phyloP scores from a whole-genome alignment of 345 rosid species.

The Moringa oleifera region DNA sequence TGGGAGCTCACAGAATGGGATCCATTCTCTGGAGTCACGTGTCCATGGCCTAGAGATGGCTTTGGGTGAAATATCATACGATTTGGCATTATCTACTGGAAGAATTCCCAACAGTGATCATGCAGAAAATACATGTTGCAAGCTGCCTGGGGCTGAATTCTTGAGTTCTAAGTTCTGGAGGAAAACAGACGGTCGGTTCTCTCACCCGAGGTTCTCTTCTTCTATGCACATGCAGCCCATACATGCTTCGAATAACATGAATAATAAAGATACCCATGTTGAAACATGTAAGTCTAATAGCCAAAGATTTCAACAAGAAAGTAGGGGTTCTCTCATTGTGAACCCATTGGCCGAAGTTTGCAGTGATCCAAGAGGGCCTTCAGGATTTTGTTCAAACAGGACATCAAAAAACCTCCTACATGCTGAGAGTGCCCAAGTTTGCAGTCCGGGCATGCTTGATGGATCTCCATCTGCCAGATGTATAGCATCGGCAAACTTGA shows the following conservation, averaged over 20 bases:
- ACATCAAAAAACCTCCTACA: slow-evolving; percentile 22
- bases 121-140: slow-evolving; percentile 67
- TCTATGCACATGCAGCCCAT: slow-evolving; percentile 26
- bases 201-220: slow-evolving; percentile 35
- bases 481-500: slow-evolving; percentile 23
- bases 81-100: slow-evolving; percentile 57
- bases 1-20: slow-evolving; percentile 84
- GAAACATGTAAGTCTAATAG: slow-evolving; percentile 23
- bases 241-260: slow-evolving; percentile 12
- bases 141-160: slow-evolving; percentile 77
- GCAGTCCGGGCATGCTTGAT: slow-evolving; percentile 17
- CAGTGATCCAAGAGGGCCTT: slow-evolving; percentile 22
- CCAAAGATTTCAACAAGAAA: slow-evolving; percentile 26
- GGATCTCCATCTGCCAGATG: slow-evolving; percentile 25
- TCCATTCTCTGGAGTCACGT: slow-evolving; percentile 77
- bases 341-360: slow-evolving; percentile 19
- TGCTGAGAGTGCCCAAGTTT: slow-evolving; percentile 25
- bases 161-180: slow-evolving; percentile 90
- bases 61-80: slow-evolving; percentile 74
- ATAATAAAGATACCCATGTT: slow-evolving; percentile 18
- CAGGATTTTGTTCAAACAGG: slow-evolving; percentile 30
- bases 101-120: slow-evolving; percentile 40
- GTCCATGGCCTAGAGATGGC: slow-evolving; percentile 86
- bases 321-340: slow-evolving; percentile 13
- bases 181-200: slow-evolving; percentile 48